These are phyloP conservation scores for Barnettozyma sucrosica DNA, from an alignment of 805 yeast species.

Conservation along the genomic window DNA sequence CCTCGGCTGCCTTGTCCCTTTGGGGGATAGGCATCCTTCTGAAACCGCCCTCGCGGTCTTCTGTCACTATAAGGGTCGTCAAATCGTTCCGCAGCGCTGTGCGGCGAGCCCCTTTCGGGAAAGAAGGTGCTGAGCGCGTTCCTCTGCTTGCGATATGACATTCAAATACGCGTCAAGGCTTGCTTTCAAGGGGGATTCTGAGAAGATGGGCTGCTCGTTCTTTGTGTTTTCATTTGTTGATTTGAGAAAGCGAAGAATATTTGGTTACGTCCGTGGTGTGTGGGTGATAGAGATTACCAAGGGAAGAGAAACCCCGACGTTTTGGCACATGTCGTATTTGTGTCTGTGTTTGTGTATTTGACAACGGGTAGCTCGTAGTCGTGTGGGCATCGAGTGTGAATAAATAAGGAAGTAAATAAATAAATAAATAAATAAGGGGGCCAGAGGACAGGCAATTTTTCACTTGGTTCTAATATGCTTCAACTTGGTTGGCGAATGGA, in stretches of 20 bases:
- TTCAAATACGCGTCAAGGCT: neutral
- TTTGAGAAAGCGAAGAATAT: neutral
- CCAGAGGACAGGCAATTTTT: neutral
- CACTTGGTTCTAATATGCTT: slow-evolving; percentile 80
- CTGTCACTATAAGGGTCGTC: neutral
- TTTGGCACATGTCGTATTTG: too few relatives aligned
- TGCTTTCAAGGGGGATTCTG: neutral
- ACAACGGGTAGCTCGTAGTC: neutral
- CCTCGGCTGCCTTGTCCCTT: neutral
- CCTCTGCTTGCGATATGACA: slow-evolving; percentile 1
- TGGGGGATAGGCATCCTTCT: neutral
- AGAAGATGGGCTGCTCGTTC: neutral
- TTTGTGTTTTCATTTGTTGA: neutral
- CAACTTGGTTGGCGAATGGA: slow-evolving; percentile 62
- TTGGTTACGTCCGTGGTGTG: neutral
- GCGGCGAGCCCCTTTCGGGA: slow-evolving; percentile 2
- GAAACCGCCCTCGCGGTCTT: neutral
- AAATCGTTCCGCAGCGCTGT: neutral
- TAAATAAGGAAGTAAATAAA: slow-evolving; percentile 8
- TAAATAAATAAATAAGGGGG: slow-evolving; percentile 8
- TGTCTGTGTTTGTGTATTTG: neutral
- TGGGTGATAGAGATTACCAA: neutral
- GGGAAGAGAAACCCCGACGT: too few relatives aligned
- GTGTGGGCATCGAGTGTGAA: neutral
- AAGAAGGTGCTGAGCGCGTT: slow-evolving; percentile 2